Conservation (phyloP, 2,329 filamentous ascomycete species). For the Lomentospora prolificans region DNA sequence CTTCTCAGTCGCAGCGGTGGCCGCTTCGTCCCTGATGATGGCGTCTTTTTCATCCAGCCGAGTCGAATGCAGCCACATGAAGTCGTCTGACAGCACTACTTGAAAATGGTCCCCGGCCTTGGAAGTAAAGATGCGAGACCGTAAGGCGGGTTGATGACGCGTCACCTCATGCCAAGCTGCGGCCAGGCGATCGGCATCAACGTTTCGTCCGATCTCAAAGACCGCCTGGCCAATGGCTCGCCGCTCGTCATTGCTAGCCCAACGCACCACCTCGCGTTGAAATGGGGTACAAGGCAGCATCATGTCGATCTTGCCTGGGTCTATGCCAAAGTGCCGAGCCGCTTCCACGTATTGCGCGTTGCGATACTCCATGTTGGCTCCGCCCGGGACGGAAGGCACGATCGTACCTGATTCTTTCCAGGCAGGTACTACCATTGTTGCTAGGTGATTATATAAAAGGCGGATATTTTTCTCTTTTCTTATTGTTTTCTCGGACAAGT, state of each 20-base stretch:
- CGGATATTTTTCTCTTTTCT: no score
- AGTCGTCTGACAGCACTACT: not conserved
- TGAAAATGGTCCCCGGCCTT: not conserved
- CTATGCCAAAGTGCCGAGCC: not conserved
- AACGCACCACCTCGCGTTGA: not conserved
- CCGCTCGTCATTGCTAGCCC: not conserved
- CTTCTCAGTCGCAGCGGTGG: not conserved
- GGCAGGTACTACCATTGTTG: no score
- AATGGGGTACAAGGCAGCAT: not conserved
- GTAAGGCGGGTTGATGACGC: not conserved
- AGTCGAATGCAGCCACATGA: not conserved
- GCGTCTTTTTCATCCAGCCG: not conserved
- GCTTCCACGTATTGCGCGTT: not conserved
- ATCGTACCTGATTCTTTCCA: no score
- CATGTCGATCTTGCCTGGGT: not conserved
- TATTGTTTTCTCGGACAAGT: no score
- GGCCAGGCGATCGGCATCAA: slow-evolving; percentile 2
- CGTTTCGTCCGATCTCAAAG: not conserved
- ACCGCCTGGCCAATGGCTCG: not conserved
- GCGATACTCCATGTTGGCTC: not conserved
- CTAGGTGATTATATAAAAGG: no score
- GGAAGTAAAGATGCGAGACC: not conserved
- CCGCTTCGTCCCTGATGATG: not conserved
- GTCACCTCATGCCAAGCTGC: slow-evolving; percentile 1
- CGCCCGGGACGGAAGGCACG: no score